Conservation (phyloP, 768 basidiomycete genomes). For the Myochromella boudieri region DNA sequence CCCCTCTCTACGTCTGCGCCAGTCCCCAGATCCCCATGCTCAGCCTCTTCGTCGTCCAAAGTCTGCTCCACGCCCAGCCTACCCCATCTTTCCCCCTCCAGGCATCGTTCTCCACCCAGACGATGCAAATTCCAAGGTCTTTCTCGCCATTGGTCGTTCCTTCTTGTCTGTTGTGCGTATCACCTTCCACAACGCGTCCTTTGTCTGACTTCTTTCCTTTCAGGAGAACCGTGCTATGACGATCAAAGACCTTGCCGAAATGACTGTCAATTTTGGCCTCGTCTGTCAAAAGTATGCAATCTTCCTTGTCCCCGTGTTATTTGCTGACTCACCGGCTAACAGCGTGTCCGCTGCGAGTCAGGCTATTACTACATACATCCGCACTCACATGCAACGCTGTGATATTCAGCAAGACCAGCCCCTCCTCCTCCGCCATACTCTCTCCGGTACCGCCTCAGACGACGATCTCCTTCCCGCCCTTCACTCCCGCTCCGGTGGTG, state of each 20-base stretch:
- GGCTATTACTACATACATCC: conserved; percentile 82
- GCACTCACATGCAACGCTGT: conserved; percentile 70
- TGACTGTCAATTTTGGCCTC: conserved; percentile 62
- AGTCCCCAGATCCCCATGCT: conserved; percentile 37
- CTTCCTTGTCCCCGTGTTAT: neutral
- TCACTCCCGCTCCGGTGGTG: conserved; percentile 68
- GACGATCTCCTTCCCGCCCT: conserved; percentile 75
- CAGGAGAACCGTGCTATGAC: conserved; percentile 85
- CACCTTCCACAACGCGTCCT: conserved; percentile 17
- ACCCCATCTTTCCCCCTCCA: conserved; percentile 56
- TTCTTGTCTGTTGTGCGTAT: conserved; percentile 70
- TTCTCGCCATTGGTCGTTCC: conserved; percentile 69
- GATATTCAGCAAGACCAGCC: conserved; percentile 72
- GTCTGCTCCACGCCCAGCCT: conserved; percentile 21
- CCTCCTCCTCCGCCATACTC: conserved; percentile 66
- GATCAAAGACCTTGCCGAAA: conserved; percentile 81
- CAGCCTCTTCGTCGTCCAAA: conserved; percentile 20
- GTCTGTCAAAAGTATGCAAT: conserved; percentile 68
- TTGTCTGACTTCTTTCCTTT: conserved; percentile 12
- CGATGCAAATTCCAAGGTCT: conserved; percentile 70
- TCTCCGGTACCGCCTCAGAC: conserved; percentile 71
- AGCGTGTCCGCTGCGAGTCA: conserved; percentile 80
- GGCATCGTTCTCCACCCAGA: conserved; percentile 71
- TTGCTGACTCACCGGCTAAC: conserved; percentile 10
- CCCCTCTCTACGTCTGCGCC: conserved; percentile 51